Conservation (phyloP, 257 asterid species). For the Fraxinus quadrangulata region DNA sequence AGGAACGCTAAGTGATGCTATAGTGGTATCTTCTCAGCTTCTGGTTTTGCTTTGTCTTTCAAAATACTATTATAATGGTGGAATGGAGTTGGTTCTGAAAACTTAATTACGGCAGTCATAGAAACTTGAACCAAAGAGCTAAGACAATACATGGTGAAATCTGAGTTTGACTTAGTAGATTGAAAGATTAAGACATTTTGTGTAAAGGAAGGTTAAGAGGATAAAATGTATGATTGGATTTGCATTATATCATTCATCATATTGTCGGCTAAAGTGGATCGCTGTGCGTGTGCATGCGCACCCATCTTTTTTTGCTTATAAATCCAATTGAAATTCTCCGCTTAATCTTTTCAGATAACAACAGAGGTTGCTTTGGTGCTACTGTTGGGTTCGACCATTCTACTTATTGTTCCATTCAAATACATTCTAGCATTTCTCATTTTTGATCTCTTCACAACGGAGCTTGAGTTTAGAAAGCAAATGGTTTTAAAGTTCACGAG, state of each 20-base stretch:
- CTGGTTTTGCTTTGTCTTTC: neutral
- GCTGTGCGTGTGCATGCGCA: neutral
- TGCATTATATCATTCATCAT: neutral
- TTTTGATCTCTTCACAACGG: constrained; percentile 84
- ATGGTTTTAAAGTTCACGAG: constrained; percentile 67
- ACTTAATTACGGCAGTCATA: neutral
- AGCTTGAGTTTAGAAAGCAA: constrained; percentile 73
- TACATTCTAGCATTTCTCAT: constrained; percentile 60
- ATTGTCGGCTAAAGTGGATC: neutral
- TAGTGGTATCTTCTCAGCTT: neutral
- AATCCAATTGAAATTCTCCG: constrained; percentile 2
- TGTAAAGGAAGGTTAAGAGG: neutral
- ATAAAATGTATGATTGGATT: no score
- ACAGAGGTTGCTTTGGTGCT: constrained; percentile 81
- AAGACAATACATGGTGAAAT: neutral
- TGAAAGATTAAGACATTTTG: neutral
- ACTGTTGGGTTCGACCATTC: constrained; percentile 55
- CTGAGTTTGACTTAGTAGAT: neutral
- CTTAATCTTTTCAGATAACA: constrained; percentile 51
- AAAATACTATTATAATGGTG: neutral
- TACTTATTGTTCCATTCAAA: constrained; percentile 78
- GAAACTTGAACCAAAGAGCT: neutral
- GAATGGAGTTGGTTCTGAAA: neutral
- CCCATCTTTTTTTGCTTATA: neutral
- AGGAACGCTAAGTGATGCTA: neutral